These are phyloP conservation scores for Septoria petroselini DNA, from an alignment of 2,329 filamentous ascomycete species.

Conservation along the genomic window DNA sequence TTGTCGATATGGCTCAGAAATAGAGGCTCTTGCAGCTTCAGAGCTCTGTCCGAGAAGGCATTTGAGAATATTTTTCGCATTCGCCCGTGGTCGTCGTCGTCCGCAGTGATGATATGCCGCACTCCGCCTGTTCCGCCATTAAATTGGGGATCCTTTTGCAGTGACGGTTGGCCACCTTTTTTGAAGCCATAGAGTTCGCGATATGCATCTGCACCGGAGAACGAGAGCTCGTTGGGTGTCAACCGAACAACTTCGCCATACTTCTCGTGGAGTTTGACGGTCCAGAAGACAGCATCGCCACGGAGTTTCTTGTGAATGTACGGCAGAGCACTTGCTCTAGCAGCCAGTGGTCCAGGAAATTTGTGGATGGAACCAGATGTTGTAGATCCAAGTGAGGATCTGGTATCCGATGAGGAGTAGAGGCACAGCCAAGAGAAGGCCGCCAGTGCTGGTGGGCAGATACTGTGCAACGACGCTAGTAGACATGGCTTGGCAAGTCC, in stretches of 20 bases:
- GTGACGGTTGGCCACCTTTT: conserved; percentile 18
- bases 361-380: conserved; percentile 11
- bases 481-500: no score
- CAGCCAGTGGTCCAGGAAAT: conserved; percentile 9
- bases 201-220: conserved; percentile 42
- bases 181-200: conserved; percentile 44
- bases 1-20: conserved; percentile 43
- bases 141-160: conserved; percentile 23
- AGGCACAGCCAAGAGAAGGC: not conserved
- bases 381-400: conserved; percentile 5
- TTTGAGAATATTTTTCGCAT: conserved; percentile 42
- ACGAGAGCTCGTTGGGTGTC: conserved; percentile 48
- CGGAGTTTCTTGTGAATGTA: conserved; percentile 1
- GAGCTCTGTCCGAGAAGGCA: conserved; percentile 42
- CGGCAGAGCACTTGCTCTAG: conserved; percentile 9
- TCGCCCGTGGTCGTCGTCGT: conserved; percentile 40
- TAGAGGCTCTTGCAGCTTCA: conserved; percentile 42
- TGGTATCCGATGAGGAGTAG: conserved; percentile 1
- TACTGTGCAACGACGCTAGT: no score
- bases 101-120: conserved; percentile 23
- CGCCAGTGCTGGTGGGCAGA: not conserved
- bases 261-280: conserved; percentile 19
- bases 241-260: conserved; percentile 50
- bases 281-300: conserved; percentile 8
- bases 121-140: conserved; percentile 27